phyloP scores from a whole-genome alignment of 1,139 yeast genomes.

The Blastobotrys indianensis region DNA sequence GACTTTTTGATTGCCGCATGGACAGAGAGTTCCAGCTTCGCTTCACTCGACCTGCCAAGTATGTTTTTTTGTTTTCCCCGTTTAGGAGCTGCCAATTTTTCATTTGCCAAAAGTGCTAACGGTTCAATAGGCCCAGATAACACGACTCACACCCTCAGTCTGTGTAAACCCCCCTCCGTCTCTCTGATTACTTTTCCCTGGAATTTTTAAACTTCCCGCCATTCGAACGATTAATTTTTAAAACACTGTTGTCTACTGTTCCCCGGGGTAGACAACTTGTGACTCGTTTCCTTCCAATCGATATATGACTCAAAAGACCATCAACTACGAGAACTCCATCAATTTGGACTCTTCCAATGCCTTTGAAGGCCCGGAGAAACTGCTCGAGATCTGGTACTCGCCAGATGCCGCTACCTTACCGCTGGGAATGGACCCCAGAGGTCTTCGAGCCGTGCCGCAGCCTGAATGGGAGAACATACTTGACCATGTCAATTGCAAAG shows the following conservation, averaged over 20 bases:
- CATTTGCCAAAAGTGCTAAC: neutral
- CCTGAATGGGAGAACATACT: constrained; percentile 65
- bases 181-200: too few relatives aligned
- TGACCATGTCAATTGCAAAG: constrained; percentile 81
- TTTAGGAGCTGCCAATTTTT: too few relatives aligned
- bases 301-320: constrained; percentile 36
- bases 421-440: constrained; percentile 25
- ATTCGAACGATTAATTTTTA: too few relatives aligned
- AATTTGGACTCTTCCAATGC: constrained; percentile 82
- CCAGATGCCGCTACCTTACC: constrained; percentile 40
- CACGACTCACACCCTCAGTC: constrained; percentile 38
- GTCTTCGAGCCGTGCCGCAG: constrained; percentile 60
- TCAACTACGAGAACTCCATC: constrained; percentile 74
- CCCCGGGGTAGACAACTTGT: constrained; percentile 9
- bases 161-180: constrained; percentile 32
- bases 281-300: neutral
- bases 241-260: constrained; percentile 6
- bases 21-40: constrained; percentile 25
- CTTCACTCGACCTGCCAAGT: constrained; percentile 38
- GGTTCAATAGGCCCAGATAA: constrained; percentile 31
- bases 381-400: constrained; percentile 85
- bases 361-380: constrained; percentile 95
- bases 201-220: too few relatives aligned
- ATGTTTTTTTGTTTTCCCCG: too few relatives aligned
- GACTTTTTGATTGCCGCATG: constrained; percentile 16